Percentiles rank a stretch among this genome's conserved stretches.
Conservation (phyloP, 768 basidiomycete genomes). For the Kwoniella dendrophila region DNA sequence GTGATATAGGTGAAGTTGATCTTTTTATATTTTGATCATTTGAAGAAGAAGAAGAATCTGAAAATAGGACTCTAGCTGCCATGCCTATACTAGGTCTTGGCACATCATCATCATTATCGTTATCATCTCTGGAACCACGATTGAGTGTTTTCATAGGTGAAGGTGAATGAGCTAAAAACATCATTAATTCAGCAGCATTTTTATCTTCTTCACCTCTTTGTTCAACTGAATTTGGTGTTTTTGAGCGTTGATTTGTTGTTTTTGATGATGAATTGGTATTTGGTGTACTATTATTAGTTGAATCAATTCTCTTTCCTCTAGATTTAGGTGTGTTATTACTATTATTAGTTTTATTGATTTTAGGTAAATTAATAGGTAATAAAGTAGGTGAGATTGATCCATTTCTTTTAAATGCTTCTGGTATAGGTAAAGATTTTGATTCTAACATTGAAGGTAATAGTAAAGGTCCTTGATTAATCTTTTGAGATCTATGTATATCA, state of each 20-base stretch:
- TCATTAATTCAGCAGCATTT: slow-evolving; percentile 53
- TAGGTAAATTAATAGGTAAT: slow-evolving; percentile 9
- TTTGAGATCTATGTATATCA: neutral
- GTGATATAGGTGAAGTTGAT: too few relatives aligned
- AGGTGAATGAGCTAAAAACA: slow-evolving; percentile 54
- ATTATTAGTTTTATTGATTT: slow-evolving; percentile 12
- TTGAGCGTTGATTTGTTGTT: slow-evolving; percentile 1
- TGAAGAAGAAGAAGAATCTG: slow-evolving; percentile 20
- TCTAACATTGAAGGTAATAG: slow-evolving; percentile 10
- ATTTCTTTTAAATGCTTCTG: slow-evolving; percentile 17
- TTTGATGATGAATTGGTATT: slow-evolving; percentile 12
- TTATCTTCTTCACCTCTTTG: slow-evolving; percentile 44
- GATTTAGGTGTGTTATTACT: slow-evolving; percentile 10
- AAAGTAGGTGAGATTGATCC: slow-evolving; percentile 18
- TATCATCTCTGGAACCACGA: slow-evolving; percentile 6
- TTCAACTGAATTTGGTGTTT: neutral
- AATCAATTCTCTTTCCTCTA: slow-evolving; percentile 4
- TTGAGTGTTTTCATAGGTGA: slow-evolving; percentile 38
- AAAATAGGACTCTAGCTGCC: slow-evolving; percentile 48
- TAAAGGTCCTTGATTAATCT: neutral
- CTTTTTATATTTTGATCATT: neutral
- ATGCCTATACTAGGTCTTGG: slow-evolving; percentile 18
- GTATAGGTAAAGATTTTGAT: slow-evolving; percentile 28
- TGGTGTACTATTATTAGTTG: slow-evolving; percentile 19
- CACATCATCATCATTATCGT: neutral